These are phyloP conservation scores for Murraya koenigii DNA, from an alignment of 345 rosid genomes.

Conservation along the genomic window DNA sequence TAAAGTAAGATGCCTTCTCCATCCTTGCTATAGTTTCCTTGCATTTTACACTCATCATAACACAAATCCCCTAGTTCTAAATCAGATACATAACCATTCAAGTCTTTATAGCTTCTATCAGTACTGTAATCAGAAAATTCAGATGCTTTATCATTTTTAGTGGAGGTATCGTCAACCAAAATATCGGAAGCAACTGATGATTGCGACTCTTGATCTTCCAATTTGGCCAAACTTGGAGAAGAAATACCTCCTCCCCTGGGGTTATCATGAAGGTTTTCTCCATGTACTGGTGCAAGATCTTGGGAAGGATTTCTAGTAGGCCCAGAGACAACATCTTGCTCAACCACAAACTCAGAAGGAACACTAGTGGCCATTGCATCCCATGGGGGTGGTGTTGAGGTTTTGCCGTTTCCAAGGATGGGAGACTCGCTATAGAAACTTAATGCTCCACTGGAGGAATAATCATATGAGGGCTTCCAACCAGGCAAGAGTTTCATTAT, in stretches of 20 bases:
- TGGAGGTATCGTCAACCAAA: slow-evolving; percentile 29
- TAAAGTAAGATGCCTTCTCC: slow-evolving; percentile 25
- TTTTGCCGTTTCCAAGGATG: slow-evolving; percentile 16
- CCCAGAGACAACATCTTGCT: slow-evolving; percentile 17
- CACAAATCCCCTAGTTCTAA: slow-evolving; percentile 28
- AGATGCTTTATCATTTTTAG: slow-evolving; percentile 23
- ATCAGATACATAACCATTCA: slow-evolving; percentile 27
- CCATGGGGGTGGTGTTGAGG: slow-evolving; percentile 23
- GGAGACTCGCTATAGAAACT: slow-evolving; percentile 21
- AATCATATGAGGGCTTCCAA: slow-evolving; percentile 39
- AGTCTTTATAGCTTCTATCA: slow-evolving; percentile 26
- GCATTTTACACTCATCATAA: slow-evolving; percentile 25
- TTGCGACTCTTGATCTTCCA: slow-evolving; percentile 40
- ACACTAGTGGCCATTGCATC: slow-evolving; percentile 23
- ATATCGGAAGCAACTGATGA: slow-evolving; percentile 38
- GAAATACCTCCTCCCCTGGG: slow-evolving; percentile 14
- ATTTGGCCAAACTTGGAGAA: slow-evolving; percentile 28
- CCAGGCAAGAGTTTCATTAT: slow-evolving; percentile 49
- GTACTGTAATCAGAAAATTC: slow-evolving; percentile 25
- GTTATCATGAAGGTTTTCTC: neutral
- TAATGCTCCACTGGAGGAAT: slow-evolving; percentile 23
- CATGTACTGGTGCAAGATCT: slow-evolving; percentile 15
- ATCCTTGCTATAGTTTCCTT: slow-evolving; percentile 19
- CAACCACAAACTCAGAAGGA: slow-evolving; percentile 18
- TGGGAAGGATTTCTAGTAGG: slow-evolving; percentile 11